phyloP scores from a whole-genome alignment of 2,329 filamentous ascomycete species.

The Hypoxylon sp. region DNA sequence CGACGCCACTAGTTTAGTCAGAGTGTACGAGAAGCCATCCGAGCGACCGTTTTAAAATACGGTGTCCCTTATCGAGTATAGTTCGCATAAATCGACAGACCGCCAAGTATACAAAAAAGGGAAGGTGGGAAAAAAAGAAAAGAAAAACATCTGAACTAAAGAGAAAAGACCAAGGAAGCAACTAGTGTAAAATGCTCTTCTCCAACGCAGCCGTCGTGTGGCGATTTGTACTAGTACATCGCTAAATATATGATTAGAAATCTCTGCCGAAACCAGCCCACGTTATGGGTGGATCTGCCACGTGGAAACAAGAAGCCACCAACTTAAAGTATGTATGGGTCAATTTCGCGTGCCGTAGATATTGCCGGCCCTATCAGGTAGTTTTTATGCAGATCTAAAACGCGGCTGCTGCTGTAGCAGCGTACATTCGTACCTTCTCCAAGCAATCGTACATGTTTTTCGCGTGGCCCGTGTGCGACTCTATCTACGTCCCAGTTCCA shows the following conservation, averaged over 20 bases:
- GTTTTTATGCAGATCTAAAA: constrained; percentile 43
- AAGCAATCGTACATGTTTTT: background rate
- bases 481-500: too few species aligned
- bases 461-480: too few species aligned
- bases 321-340: constrained; percentile 42
- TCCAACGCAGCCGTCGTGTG: constrained; percentile 4
- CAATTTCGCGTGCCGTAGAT: constrained; percentile 45
- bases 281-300: constrained; percentile 45
- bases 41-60: constrained; percentile 11
- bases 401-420: constrained; percentile 38
- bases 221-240: constrained; percentile 31
- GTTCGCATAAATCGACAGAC: background rate
- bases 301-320: constrained; percentile 46
- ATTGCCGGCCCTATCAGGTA: constrained; percentile 46
- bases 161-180: constrained; percentile 13
- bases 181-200: background rate
- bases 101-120: constrained; percentile 7
- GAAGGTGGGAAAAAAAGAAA: constrained; percentile 5
- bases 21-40: constrained; percentile 2
- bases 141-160: background rate
- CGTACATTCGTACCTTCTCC: constrained; percentile 3
- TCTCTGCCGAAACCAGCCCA: constrained; percentile 46
- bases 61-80: constrained; percentile 10
- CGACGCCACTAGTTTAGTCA: constrained; percentile 16
- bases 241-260: constrained; percentile 38